Evolutionary conservation across 257 asterid species (phyloP), one percentile per base, ranked within the genome.

Genomic region (Solanum neorickii): DNA sequence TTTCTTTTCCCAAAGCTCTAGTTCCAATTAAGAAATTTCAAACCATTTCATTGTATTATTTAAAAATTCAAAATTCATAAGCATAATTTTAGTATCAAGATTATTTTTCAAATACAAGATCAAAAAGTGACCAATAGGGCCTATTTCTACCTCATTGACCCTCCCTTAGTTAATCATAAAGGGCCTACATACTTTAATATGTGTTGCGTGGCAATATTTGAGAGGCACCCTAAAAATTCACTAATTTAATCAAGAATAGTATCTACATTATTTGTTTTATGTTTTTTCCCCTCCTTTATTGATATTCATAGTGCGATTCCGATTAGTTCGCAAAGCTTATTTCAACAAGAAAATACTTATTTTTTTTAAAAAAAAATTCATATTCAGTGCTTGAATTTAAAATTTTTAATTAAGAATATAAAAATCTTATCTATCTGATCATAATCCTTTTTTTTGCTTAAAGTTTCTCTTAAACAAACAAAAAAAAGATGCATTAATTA

Each of bases 331-430:
- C n/a, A 33, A 69, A 3, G 20, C 8, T 2, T 1, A 2, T 69
- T 69, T 14, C 15, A 27, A 15, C 0, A 18, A 6, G 23, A 14
- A 27, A 27, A 27, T 0, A 27, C 5, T 68, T 3, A 12, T 27
- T 7, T 12, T 10, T 18, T 1, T 27, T 0, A 27, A 6, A 13
- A 27, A 5, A 0, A 2, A 5, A 0, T 13, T 12, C 1, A 31
- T 31, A 31, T 5, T 69, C 11, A 16, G 1, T 9, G 33, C 5
- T 33, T 16, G 1, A 72, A 33, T 20, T 69, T 1, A 1, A 29
- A 27, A 6, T 13, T 1, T 16, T 16, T 31, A 72, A 33, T 16
- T 16, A 31, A 72, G 1, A 0, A 18, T 33, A 3, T 0, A 65
- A 1, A 11, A 4, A 4, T 5, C 3, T 37, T 37, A 37, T 37